Conservation (phyloP, 306 rosid genomes). For the Cicer pinnatifidum region DNA sequence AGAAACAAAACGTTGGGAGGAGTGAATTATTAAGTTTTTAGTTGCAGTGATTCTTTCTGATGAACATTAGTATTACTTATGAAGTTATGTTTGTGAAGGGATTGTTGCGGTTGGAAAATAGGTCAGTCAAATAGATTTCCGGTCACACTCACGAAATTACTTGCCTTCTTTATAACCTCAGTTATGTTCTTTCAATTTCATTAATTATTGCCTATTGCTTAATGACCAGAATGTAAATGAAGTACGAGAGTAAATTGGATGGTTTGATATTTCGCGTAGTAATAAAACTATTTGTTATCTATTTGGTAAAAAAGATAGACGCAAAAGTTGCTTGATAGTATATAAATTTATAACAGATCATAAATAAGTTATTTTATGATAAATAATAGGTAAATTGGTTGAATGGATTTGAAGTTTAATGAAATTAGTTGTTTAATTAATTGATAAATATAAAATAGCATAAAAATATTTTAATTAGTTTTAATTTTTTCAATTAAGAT, state of each 20-base stretch:
- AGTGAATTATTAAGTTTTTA: not conserved
- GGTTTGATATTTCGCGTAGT: not conserved
- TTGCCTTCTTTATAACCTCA: conserved; percentile 42
- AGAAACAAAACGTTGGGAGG: not conserved
- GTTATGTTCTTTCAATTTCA: conserved; percentile 28
- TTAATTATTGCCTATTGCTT: not conserved
- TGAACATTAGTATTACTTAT: conserved; percentile 27
- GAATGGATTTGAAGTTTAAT: too few species aligned
- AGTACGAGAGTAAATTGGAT: not conserved
- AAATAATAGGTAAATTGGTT: too few species aligned
- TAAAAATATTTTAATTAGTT: too few species aligned
- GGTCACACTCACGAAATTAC: conserved; percentile 45
- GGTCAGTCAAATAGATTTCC: conserved; percentile 19
- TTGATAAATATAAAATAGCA: too few species aligned
- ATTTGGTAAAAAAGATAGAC: too few species aligned
- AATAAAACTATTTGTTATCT: too few species aligned
- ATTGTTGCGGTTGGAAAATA: conserved; percentile 45
- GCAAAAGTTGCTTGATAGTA: accelerated
- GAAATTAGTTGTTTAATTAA: too few species aligned
- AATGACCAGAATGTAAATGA: not conserved
- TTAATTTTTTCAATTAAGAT: too few species aligned
- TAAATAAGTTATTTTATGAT: too few species aligned
- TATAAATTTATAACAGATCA: too few species aligned
- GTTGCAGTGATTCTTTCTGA: conserved; percentile 23
- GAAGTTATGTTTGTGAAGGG: not conserved